Evolutionary conservation across 805 yeast species (phyloP).

Genomic region (Candida incommunis): DNA sequence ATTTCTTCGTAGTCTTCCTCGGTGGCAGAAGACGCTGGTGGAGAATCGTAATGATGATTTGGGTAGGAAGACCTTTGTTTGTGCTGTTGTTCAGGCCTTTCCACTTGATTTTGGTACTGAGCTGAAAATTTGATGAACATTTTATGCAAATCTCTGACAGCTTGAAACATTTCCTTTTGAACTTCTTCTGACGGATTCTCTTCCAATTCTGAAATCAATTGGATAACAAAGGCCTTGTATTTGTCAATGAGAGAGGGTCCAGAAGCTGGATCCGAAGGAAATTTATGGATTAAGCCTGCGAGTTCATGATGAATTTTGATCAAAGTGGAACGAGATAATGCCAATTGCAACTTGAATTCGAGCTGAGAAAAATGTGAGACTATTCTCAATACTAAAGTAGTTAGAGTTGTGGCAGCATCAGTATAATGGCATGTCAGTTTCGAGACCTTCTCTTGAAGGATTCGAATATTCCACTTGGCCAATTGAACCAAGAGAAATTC

Average conservation of each 20-base stretch:
- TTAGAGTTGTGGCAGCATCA: slow-evolving; percentile 18
- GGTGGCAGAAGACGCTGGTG: slow-evolving; percentile 3
- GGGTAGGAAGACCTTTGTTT: background rate
- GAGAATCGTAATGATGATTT: background rate
- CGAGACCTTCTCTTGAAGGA: slow-evolving; percentile 14
- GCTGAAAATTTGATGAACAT: slow-evolving; percentile 17
- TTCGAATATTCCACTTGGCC: slow-evolving; percentile 15
- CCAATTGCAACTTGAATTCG: slow-evolving; percentile 17
- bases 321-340: slow-evolving; percentile 17
- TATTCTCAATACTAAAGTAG: slow-evolving; percentile 18
- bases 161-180: slow-evolving; percentile 18
- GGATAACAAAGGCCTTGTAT: slow-evolving; percentile 16
- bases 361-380: slow-evolving; percentile 12
- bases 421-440: slow-evolving; percentile 9
- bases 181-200: slow-evolving; percentile 14
- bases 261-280: slow-evolving; percentile 5
- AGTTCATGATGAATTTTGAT: slow-evolving; percentile 19
- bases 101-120: slow-evolving; percentile 4
- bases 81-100: too few species aligned
- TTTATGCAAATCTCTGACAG: slow-evolving; percentile 16
- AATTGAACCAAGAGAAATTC: slow-evolving; percentile 13
- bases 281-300: slow-evolving; percentile 8
- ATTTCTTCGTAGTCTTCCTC: background rate
- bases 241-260: slow-evolving; percentile 12
- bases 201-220: slow-evolving; percentile 16